These are phyloP conservation scores for Phialophora macrospora DNA, from an alignment of 2,329 filamentous ascomycete species.

Conservation along the genomic window DNA sequence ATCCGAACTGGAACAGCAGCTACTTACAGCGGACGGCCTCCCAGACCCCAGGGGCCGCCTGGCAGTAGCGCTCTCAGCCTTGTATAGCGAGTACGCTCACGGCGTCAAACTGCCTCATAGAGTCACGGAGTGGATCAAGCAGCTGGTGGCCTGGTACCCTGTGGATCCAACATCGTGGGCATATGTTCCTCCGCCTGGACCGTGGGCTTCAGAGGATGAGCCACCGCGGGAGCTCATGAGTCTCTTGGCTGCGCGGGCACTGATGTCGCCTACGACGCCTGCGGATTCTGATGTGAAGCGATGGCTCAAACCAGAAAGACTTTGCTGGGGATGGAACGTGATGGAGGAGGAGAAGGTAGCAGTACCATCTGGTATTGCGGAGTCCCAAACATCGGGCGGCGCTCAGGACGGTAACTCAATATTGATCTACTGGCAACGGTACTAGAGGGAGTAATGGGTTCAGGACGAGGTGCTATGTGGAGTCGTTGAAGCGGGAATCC, in stretches of 20 bases:
- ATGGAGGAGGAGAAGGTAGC: slow-evolving; percentile 45
- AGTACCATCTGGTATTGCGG: slow-evolving; percentile 30
- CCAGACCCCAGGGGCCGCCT: slow-evolving; percentile 29
- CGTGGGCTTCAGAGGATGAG: slow-evolving; percentile 35
- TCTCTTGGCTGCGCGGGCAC: slow-evolving; percentile 30
- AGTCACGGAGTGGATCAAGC: slow-evolving; percentile 45
- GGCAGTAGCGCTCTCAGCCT: slow-evolving; percentile 36
- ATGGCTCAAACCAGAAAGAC: slow-evolving; percentile 34
- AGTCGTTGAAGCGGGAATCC: background rate
- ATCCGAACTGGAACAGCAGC: slow-evolving; percentile 22
- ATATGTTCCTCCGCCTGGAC: slow-evolving; percentile 36
- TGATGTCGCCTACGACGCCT: slow-evolving; percentile 24
- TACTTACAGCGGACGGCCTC: background rate
- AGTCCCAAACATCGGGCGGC: background rate
- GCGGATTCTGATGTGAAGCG: slow-evolving; percentile 28
- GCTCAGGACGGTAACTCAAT: slow-evolving; percentile 7
- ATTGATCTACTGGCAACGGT: slow-evolving; percentile 32
- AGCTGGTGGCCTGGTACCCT: slow-evolving; percentile 38
- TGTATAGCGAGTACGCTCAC: slow-evolving; percentile 33
- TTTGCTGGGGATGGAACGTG: slow-evolving; percentile 53
- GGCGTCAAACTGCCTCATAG: slow-evolving; percentile 42
- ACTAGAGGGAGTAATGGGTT: slow-evolving; percentile 1
- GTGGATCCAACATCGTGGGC: slow-evolving; percentile 43
- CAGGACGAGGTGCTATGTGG: background rate
- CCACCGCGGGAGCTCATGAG: slow-evolving; percentile 35